Evolutionary conservation across 306 rosid species (phyloP).

Genomic region (Ammopiptanthus mongolicus): DNA sequence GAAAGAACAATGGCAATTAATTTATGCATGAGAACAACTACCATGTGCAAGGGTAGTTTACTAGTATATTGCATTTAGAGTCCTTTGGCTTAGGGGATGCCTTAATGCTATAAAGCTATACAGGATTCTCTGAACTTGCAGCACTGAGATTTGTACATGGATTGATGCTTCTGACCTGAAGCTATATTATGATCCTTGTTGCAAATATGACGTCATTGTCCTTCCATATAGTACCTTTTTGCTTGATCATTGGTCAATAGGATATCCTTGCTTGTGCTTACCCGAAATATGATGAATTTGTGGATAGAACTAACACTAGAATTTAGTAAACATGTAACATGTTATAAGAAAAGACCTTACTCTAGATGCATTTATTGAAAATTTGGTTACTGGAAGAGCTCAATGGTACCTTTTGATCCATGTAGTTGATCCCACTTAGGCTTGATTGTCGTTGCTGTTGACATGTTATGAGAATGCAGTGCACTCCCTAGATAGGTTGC

Average conservation of each 20-base stretch:
- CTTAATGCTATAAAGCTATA: neutral
- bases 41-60: neutral
- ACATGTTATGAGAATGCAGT: neutral
- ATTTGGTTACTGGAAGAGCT: neutral
- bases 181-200: neutral
- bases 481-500: neutral
- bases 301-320: neutral
- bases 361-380: neutral
- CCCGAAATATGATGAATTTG: neutral
- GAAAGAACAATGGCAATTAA: neutral
- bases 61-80: neutral
- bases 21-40: neutral
- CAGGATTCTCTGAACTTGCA: neutral
- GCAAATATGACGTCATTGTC: neutral
- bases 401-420: neutral
- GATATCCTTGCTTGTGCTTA: neutral
- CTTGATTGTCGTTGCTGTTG: neutral
- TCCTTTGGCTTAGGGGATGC: neutral
- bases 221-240: neutral
- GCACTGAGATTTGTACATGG: neutral
- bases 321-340: neutral
- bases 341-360: neutral
- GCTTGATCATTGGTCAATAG: neutral
- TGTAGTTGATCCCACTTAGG: neutral
- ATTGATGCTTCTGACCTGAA: neutral